Percentiles rank a stretch among this genome's conserved stretches.
These are phyloP conservation scores for Aspergillus sclerotialis DNA, from an alignment of 2,329 filamentous ascomycete species.

Conservation along the genomic window DNA sequence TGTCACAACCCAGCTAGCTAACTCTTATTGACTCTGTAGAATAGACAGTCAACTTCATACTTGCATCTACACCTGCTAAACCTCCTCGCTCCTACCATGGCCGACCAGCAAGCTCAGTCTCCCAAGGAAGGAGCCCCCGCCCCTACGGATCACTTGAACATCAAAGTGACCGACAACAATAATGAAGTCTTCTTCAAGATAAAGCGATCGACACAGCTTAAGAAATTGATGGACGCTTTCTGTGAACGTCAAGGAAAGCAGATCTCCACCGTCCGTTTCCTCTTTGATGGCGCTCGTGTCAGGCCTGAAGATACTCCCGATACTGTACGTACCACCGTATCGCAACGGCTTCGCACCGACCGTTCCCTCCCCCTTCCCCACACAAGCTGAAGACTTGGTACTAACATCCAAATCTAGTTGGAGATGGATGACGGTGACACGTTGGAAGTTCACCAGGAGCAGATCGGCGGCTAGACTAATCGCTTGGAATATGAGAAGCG, in stretches of 20 bases:
- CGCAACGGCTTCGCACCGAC: background rate
- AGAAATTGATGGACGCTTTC: constrained; percentile 98
- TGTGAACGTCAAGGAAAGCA: constrained; percentile 94
- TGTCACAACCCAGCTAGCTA: too few species aligned
- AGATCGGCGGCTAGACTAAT: constrained; percentile 68
- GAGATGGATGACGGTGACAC: constrained; percentile 97
- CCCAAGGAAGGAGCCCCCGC: constrained; percentile 22
- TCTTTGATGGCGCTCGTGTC: constrained; percentile 93
- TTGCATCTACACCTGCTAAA: too few species aligned
- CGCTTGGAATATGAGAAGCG: too few species aligned
- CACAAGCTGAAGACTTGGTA: too few species aligned
- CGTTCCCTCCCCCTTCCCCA: too few species aligned
- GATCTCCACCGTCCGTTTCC: constrained; percentile 74
- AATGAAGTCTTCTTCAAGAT: constrained; percentile 99
- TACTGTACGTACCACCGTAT: constrained; percentile 57
- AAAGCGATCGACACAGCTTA: constrained; percentile 89
- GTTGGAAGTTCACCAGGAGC: constrained; percentile 95
- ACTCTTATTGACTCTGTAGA: too few species aligned
- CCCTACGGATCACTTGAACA: constrained; percentile 81
- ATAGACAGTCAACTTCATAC: too few species aligned
- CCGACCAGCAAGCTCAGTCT: constrained; percentile 31
- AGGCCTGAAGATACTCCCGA: constrained; percentile 86
- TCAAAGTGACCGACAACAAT: constrained; percentile 98
- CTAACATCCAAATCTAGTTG: constrained; percentile 51
- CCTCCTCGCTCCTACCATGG: too few species aligned